A percentile compares a stretch with the other conserved stretches of the same genome.
These are phyloP conservation scores for Eimeria brunetti DNA, from an alignment of 169 alveolate species.

Conservation along the genomic window DNA sequence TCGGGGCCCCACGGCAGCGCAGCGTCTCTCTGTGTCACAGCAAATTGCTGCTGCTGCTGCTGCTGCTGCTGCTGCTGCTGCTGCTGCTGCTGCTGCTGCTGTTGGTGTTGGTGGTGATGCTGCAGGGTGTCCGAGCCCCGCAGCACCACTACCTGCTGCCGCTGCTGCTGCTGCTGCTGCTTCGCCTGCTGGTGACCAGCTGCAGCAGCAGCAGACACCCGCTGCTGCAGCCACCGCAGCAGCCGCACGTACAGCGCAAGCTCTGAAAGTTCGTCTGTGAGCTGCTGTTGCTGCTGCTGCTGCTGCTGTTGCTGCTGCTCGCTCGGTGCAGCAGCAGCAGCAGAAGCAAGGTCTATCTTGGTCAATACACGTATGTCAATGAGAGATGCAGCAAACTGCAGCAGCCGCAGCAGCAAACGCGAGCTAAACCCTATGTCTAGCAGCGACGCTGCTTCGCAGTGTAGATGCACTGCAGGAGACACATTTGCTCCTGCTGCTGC, in stretches of 20 bases:
- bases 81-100: constrained; percentile 29
- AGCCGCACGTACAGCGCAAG: constrained; percentile 80
- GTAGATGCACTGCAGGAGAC: neutral
- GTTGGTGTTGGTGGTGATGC: too few relatives aligned
- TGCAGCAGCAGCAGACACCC: constrained; percentile 29
- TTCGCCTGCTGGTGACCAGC: constrained; percentile 23
- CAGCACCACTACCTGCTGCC: neutral
- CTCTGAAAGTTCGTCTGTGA: constrained; percentile 68
- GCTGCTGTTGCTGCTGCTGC: constrained; percentile 22
- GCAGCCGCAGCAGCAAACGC: constrained; percentile 68
- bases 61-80: constrained; percentile 60
- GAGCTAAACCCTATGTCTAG: constrained; percentile 31
- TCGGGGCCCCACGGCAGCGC: constrained; percentile 55
- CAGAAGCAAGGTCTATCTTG: constrained; percentile 43
- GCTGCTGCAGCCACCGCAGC: constrained; percentile 83
- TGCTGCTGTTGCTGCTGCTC: constrained; percentile 30
- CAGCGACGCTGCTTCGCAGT: constrained; percentile 47
- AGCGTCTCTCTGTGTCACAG: constrained; percentile 26
- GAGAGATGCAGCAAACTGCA: constrained; percentile 63
- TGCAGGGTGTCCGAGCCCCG: neutral
- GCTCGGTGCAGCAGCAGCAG: constrained; percentile 30
- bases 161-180: constrained; percentile 37
- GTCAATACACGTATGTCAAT: constrained; percentile 15
- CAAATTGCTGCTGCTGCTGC: constrained; percentile 25
- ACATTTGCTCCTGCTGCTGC: constrained; percentile 11